Conservation (phyloP, 352 stramenopile genomes). For the Pythium rishiriense region DNA sequence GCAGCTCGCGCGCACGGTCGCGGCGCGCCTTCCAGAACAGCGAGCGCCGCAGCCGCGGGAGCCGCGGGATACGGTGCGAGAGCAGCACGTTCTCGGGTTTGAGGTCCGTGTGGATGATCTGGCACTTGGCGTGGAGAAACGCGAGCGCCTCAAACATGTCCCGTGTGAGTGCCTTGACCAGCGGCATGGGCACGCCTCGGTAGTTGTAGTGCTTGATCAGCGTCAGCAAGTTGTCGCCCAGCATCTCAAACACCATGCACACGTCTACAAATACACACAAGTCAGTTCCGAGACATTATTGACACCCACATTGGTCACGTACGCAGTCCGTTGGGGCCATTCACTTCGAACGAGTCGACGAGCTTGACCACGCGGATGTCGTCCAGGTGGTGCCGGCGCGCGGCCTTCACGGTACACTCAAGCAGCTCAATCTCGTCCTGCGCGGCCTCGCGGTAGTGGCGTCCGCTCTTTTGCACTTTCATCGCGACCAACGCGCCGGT, state of each 20-base stretch:
- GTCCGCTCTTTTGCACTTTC: conserved; percentile 98
- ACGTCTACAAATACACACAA: conserved; percentile 58
- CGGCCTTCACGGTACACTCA: conserved; percentile 84
- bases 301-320: conserved; percentile 20
- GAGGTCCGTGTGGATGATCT: conserved; percentile 99
- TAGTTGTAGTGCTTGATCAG: conserved; percentile 99
- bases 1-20: conserved; percentile 12
- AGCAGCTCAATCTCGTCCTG: conserved; percentile 98
- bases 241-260: conserved; percentile 99
- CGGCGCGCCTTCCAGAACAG: conserved; percentile 49
- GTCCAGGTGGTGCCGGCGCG: conserved; percentile 33
- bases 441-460: conserved; percentile 98
- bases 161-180: conserved; percentile 94
- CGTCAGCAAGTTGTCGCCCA: conserved; percentile 97
- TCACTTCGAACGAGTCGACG: conserved; percentile 96
- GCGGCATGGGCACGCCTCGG: conserved; percentile 93
- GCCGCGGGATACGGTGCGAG: conserved; percentile 65
- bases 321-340: conserved; percentile 94
- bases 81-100: conserved; percentile 99
- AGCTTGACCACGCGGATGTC: conserved; percentile 63
- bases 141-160: conserved; percentile 96
- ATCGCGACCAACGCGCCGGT: conserved; percentile 90
- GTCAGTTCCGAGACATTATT: background rate
- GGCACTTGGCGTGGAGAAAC: conserved; percentile 97
- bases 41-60: conserved; percentile 64